Conservation (phyloP, 768 basidiomycete genomes). For the Phallus indusiatus region DNA sequence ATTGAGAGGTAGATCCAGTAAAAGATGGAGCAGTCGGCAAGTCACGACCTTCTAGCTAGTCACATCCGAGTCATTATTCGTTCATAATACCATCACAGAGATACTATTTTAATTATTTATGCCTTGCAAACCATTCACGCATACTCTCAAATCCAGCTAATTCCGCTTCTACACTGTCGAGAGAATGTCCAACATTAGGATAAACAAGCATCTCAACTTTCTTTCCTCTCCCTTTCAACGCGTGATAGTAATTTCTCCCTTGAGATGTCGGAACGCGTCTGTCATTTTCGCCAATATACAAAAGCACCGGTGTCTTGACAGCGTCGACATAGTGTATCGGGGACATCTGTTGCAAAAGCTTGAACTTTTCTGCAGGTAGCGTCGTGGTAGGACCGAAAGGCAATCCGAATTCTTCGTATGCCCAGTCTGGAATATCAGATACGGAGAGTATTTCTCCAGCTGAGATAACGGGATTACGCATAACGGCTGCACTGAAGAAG, state of each 20-base stretch:
- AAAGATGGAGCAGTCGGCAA: no score
- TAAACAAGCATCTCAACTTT: slow-evolving; percentile 53
- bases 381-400: slow-evolving; percentile 26
- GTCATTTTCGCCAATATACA: slow-evolving; percentile 54
- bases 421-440: slow-evolving; percentile 67
- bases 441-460: slow-evolving; percentile 38
- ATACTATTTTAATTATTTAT: background rate
- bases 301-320: slow-evolving; percentile 43
- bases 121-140: slow-evolving; percentile 38
- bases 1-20: no score
- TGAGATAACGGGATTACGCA: slow-evolving; percentile 65
- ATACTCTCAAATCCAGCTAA: slow-evolving; percentile 44
- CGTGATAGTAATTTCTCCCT: slow-evolving; percentile 55
- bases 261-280: slow-evolving; percentile 55
- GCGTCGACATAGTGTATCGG: slow-evolving; percentile 46
- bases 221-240: slow-evolving; percentile 37
- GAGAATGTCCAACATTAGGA: slow-evolving; percentile 50
- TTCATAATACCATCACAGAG: no score
- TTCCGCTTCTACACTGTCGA: slow-evolving; percentile 27
- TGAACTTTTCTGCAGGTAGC: slow-evolving; percentile 37
- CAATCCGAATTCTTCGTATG: slow-evolving; percentile 31
- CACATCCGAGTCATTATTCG: no score
- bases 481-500: slow-evolving; percentile 49
- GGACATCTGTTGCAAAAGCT: slow-evolving; percentile 37
- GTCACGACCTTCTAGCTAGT: no score